Evolutionary conservation across 192 early-diverging fungal species (phyloP), one percentile per base, ranked within the genome.

Genomic region (Coemansia sp.): DNA sequence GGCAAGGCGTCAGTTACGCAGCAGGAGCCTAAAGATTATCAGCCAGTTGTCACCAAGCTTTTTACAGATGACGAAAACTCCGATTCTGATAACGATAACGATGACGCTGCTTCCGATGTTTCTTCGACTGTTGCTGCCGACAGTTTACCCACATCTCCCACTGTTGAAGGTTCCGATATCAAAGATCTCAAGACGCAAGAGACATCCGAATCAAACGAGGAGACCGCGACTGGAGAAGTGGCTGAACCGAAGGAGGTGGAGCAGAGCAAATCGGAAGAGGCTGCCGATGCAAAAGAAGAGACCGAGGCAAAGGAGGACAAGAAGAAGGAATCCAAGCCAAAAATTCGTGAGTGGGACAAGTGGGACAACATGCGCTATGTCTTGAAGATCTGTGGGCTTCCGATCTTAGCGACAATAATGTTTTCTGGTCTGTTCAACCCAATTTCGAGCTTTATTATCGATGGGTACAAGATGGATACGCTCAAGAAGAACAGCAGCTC

Each of bases 1-100:
- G 91, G 93, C 21, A 62, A 20, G 8, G 66, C 55, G 7, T 25
- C 61, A 8, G 63, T 61, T 15, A 66, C 18, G 13, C 7, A 33
- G 28, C 70, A 77, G 46, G 25, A 23, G 23, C 60, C 75, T 18
- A 60, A 55, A 8, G 46, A 37, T 31, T 62, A 77, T 43, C 21
- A 39, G 40, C 29, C 51, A 13, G 53, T 33, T 30, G 15, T 12
- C 5, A 33, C 28, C 13, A 33, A 29, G 28, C 29, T 33, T 16
- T 56, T 34, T 9, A 20, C 53, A 56, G 29, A 29, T n/a, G 29
- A 56, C 7, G 31, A 56, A 12, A 42, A 34, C 13, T 20, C 30
- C 20, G 46, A 59, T n/a, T 51, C 13, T 2, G 26, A 56, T 53
- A 30, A 56, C 21, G 43, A 56, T 20, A 8, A 29, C 26, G 25